These are phyloP conservation scores for Acanthamoeba sp. DNA, from an alignment of 208 protist genomes.

Conservation along the genomic window DNA sequence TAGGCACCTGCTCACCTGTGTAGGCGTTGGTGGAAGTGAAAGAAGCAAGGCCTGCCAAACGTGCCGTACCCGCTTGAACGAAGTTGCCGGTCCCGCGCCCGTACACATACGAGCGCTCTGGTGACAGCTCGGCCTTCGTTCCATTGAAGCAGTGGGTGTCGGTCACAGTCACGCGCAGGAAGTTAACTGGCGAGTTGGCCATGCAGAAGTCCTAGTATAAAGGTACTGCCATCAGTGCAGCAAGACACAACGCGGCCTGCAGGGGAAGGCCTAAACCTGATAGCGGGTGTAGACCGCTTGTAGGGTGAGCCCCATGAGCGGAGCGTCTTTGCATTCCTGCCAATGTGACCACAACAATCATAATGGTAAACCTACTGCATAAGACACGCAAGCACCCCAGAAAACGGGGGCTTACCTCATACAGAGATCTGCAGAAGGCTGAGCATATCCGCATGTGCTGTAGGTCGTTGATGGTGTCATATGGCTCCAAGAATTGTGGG, in stretches of 20 bases:
- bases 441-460: not conserved
- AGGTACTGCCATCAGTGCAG: not conserved
- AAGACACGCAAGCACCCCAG: no score
- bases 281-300: not conserved
- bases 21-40: not conserved
- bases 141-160: constrained; percentile 5
- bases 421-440: not conserved
- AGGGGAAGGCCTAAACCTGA: not conserved
- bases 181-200: not conserved
- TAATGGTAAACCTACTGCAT: no score
- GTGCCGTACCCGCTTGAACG: not conserved
- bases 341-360: no score
- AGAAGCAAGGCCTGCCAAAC: not conserved
- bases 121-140: not conserved
- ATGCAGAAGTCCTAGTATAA: not conserved
- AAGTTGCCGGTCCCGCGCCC: not conserved
- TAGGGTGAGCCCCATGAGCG: not conserved
- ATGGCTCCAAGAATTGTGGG: not conserved
- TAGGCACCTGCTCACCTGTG: not conserved
- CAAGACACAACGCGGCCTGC: not conserved
- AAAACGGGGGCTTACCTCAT: not conserved
- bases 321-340: constrained; percentile 27
- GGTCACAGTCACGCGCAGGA: not conserved
- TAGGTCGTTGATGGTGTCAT: not conserved
- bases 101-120: not conserved